Conservation (phyloP, 1,139 yeast genomes). For the Yamadazyma trypodendri region DNA sequence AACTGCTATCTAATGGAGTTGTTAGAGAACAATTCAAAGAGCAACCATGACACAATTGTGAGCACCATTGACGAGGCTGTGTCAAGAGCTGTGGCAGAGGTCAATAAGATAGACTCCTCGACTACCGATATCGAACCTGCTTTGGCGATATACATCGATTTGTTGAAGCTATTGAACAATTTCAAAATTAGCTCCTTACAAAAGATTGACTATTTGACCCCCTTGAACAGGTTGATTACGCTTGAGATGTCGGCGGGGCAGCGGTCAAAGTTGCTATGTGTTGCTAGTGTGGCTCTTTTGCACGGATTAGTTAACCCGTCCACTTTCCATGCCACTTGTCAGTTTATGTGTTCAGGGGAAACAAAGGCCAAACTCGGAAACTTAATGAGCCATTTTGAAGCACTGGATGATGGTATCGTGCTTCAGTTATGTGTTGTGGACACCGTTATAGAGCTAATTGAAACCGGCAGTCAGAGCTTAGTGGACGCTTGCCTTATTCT, state of each 20-base stretch:
- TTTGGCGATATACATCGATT: slow-evolving; percentile 5
- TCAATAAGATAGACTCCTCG: slow-evolving; percentile 1
- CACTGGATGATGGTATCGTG: background rate
- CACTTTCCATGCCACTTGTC: slow-evolving; percentile 4
- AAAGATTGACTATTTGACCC: slow-evolving; percentile 13
- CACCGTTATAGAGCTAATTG: background rate
- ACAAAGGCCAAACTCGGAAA: background rate
- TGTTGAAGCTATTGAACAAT: slow-evolving; percentile 8
- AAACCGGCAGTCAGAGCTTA: background rate
- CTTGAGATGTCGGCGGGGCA: background rate
- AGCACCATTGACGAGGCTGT: too few species aligned
- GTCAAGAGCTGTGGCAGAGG: slow-evolving; percentile 5
- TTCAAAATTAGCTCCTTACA: slow-evolving; percentile 44
- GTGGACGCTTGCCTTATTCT: background rate
- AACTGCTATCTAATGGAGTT: slow-evolving; percentile 6
- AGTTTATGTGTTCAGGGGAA: background rate
- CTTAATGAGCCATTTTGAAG: background rate
- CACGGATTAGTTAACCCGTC: slow-evolving; percentile 8
- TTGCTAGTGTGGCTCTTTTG: slow-evolving; percentile 4
- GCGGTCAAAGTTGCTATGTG: slow-evolving; percentile 4
- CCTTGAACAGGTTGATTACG: slow-evolving; percentile 4
- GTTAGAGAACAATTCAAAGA: slow-evolving; percentile 2
- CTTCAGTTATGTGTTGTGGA: background rate
- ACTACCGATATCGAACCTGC: slow-evolving; percentile 4
- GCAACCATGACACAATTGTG: slow-evolving; percentile 4